Base-by-base conservation (phyloP, 495 filamentous ascomycete species). In the Trichoderma virens region DNA sequence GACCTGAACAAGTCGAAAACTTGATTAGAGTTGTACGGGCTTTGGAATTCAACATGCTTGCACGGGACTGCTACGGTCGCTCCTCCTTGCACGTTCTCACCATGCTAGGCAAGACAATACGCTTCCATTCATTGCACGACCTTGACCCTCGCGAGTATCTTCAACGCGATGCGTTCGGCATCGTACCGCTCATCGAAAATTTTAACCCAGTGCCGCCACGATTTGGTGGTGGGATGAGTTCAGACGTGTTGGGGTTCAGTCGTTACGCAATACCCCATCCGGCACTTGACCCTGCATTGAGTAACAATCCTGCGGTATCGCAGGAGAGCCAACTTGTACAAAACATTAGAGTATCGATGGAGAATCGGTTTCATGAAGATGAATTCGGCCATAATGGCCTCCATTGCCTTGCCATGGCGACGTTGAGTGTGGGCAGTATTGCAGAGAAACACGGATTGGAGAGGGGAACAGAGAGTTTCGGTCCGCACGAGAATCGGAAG, bases 401-500 rank as follows among this genome's bases (percentile, higher is more conserved):
- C 18, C 79, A 82, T 62, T 79, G 78, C 62, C 74, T 82, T 32
- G 80, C 80, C 28, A 78, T 80, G 66, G 79, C 75, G 30, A 70
- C 71, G 41, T 63, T 77, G 59, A 65, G 68, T 62, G 65, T 70
- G 60, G 65, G 68, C 34, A 68, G 51, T 16, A 11, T 67, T 41
- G 70, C 72, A 67, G 67, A 72, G 38, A 64, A 70, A 25, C 66
- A 67, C 28, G 63, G 65, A 27, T 59, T 62, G 3, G 38, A 39
- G 66, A 68, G 5, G 72, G 69, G 35, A 56, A 61, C 59, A 60
- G 65, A 59, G 62, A n/a, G 63, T 28, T 34, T 5, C 9, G n/a
- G 0, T 7, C 30, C 4, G 11, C 4, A 14, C 56, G n/a, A 27
- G 5, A 3, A 16, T 7, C 61, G 28, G 11, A 3, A 31, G 47